phyloP scores from a whole-genome alignment of 768 basidiomycete genomes.

The Suillus americanus region DNA sequence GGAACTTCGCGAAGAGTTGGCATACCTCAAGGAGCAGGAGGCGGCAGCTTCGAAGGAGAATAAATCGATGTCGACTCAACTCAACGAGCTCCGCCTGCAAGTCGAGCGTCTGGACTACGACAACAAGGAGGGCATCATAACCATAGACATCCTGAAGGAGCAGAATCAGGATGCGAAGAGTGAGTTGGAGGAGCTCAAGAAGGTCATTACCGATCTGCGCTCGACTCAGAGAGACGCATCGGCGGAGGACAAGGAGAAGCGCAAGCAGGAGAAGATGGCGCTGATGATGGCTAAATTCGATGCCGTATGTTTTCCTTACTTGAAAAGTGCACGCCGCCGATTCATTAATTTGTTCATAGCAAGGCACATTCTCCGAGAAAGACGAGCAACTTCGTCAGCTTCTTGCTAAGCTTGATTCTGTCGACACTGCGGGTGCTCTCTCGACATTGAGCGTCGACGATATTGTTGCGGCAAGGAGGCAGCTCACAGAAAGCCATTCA shows the following conservation, averaged over 20 bases:
- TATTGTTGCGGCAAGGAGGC: conserved; percentile 77
- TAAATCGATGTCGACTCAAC: conserved; percentile 88
- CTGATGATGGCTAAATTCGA: conserved; percentile 99
- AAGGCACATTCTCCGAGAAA: conserved; percentile 94
- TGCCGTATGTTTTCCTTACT: conserved; percentile 54
- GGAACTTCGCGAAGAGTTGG: conserved; percentile 86
- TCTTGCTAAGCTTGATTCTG: conserved; percentile 78
- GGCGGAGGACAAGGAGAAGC: conserved; percentile 96
- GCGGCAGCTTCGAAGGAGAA: conserved; percentile 82
- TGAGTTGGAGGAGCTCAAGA: conserved; percentile 89
- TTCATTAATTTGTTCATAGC: conserved; percentile 41
- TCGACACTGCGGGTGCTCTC: conserved; percentile 59
- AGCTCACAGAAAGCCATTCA: conserved; percentile 86
- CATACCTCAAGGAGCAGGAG: conserved; percentile 91
- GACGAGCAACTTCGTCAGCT: conserved; percentile 89
- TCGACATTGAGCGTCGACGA: conserved; percentile 72
- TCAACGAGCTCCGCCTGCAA: conserved; percentile 90
- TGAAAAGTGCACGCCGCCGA: not conserved
- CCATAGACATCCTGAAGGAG: conserved; percentile 93
- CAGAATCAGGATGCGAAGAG: conserved; percentile 83
- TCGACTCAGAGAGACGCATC: conserved; percentile 79
- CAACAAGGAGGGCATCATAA: conserved; percentile 91
- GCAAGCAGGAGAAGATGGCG: conserved; percentile 99
- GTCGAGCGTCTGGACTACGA: conserved; percentile 93
- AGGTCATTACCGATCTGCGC: conserved; percentile 76